Evolutionary conservation across 2,329 filamentous ascomycete genomes (phyloP), one percentile per base, ranked within the genome.

Genomic region (Aspergillus eucalypticola): DNA sequence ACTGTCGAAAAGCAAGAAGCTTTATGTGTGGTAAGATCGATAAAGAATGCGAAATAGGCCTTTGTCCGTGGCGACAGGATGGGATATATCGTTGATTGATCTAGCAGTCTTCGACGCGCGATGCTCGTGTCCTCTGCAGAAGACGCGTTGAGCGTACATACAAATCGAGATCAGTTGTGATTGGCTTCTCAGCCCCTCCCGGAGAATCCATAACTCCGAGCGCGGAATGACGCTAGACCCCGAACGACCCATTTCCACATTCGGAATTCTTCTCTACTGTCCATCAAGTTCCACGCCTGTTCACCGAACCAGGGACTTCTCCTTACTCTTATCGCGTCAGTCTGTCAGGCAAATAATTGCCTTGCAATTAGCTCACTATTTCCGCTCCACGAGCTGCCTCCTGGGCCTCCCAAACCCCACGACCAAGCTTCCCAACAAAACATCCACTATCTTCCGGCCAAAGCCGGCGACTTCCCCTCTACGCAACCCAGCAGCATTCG

Each of bases 171-270:
- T 17, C 5, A 15, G 23, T 10, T n/a, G 15, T 64, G 58, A 64
- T 66, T 61, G 61, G 61, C 42, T 38, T 27, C 27, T 17, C 54
- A 15, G 11, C 13, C 2, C 15, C 4, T 19, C n/a, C 41, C 58
- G 61, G 64, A 58, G 42, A 19, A 56, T 55, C 11, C 15, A 15
- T 51, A 50, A 38, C 8, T 58, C 64, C 63, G 57, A 8, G 0
- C 3, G 21, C 32, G 10, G 17, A 11, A 49, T 41, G 10, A 38
- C 58, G 57, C 64, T 67, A 67, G 55, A 3, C 64, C 64, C 59
- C 8, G n/a, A 61, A 61, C 38, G 25, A 60, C 55, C 51, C 53
- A 59, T 60, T 60, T 58, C 60, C 64, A 55, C 50, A 58, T 64
- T 64, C 56, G 56, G 58, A 59, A 58, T 56, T 58, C 29, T 56